Evolutionary conservation across 164 flowering plant species (phyloP), one percentile per base, ranked within the genome.

Genomic region (Litsea cubeba): DNA sequence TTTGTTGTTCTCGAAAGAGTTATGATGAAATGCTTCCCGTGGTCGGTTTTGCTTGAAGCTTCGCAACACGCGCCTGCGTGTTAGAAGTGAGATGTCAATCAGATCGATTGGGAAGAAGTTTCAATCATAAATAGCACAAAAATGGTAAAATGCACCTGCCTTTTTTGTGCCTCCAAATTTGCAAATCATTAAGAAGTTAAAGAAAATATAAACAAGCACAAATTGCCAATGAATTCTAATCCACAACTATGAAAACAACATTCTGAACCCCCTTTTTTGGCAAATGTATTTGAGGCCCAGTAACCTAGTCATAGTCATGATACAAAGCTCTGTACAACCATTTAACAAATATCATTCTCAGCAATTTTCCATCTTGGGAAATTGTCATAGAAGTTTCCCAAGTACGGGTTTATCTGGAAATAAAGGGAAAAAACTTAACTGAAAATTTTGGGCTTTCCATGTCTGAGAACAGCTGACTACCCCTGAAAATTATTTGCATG

Each of bases 1-100:
- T 54, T 14, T 40, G 15, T 54, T 17, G 17, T 54, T 3, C n/a
- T 15, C n/a, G 5, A 54, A 40, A 54, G 60, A 54, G n/a, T 54
- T 54, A 76, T 54, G 75, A 57, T n/a, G 71, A 62, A 28, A 69
- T 65, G 75, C 78, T 72, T n/a, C 71, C 82, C n/a, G 85, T 68
- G 71, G 76, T 35, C n/a, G 82, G 78, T 77, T 84, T 85, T 78
- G 81, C 87, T 62, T 85, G 82, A 78, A 88, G 84, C 69, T 74
- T 79, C n/a, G 83, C 77, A 70, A 86, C 49, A 50, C 87, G 83
- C 64, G 80, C 81, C 91, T 88, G 81, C 68, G 74, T 12, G 26
- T 64, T 20, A 76, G 26, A 63, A 18, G 18, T 25, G 23, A 65
- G 28, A 50, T 72, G 30, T 7, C 12, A 50, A 5, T 71, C 66